Percentiles rank a stretch among this genome's conserved stretches.
phyloP scores from a whole-genome alignment of 1,284 basidiomycete genomes.

The Ustilago trichophora region DNA sequence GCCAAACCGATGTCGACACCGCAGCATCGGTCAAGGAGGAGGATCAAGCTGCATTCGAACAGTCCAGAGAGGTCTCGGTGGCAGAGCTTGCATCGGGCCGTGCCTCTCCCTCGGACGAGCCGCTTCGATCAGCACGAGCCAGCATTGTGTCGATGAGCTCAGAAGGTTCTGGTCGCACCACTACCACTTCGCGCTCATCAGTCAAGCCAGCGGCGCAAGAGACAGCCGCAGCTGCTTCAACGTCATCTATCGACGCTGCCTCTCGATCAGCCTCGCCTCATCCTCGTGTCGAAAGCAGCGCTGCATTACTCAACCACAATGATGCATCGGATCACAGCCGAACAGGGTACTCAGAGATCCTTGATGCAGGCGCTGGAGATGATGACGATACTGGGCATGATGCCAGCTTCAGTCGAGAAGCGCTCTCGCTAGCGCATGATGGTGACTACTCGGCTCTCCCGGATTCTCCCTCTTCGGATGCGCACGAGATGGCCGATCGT shows the following conservation, averaged over 20 bases:
- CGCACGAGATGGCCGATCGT: background rate
- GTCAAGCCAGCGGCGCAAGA: background rate
- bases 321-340: constrained; percentile 10
- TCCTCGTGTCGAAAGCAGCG: constrained; percentile 13
- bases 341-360: constrained; percentile 27
- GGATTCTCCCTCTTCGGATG: constrained; percentile 6
- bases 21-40: background rate
- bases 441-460: constrained; percentile 36
- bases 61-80: background rate
- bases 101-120: constrained; percentile 19
- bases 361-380: constrained; percentile 16
- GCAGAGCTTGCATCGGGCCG: background rate
- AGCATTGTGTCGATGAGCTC: constrained; percentile 31
- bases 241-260: constrained; percentile 4
- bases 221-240: background rate
- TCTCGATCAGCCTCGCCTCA: constrained; percentile 10
- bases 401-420: constrained; percentile 8
- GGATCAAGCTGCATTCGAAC: background rate
- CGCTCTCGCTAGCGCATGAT: constrained; percentile 13
- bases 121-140: constrained; percentile 18
- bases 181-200: constrained; percentile 5
- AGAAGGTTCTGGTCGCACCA: background rate
- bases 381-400: constrained; percentile 19
- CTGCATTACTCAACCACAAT: constrained; percentile 6
- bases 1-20: background rate